A percentile compares a stretch with the other conserved stretches of the same genome.
phyloP scores from a whole-genome alignment of 2,329 filamentous ascomycete genomes.

The Penicillium digitatum region DNA sequence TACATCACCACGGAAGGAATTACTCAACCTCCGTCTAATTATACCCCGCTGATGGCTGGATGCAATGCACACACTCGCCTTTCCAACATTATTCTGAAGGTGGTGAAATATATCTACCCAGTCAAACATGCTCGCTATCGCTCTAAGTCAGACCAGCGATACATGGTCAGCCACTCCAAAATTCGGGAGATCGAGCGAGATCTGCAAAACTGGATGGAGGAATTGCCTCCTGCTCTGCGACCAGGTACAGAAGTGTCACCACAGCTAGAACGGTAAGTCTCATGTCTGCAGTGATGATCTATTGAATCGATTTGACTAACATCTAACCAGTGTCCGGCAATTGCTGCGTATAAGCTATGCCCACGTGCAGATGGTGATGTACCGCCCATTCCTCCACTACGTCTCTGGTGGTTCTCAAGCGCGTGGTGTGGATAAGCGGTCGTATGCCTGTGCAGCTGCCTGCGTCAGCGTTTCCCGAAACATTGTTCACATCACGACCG shows the following conservation, averaged over 20 bases:
- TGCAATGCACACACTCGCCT: conserved; percentile 59
- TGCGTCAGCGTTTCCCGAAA: conserved; percentile 64
- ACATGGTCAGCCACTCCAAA: conserved; percentile 60
- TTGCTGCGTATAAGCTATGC: conserved; percentile 61
- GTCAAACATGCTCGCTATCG: conserved; percentile 50
- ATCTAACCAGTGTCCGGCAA: conserved; percentile 47
- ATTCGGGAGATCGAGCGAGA: conserved; percentile 63
- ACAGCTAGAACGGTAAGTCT: conserved; percentile 67
- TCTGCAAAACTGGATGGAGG: conserved; percentile 60
- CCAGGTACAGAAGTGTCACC: conserved; percentile 72
- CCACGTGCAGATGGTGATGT: conserved; percentile 62
- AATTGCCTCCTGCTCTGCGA: conserved; percentile 69
- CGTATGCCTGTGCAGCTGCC: conserved; percentile 62
- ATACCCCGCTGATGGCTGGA: conserved; percentile 55
- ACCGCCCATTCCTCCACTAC: conserved; percentile 63
- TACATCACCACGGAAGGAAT: conserved; percentile 47
- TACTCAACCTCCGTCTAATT: conserved; percentile 52
- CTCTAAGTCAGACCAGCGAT: conserved; percentile 50
- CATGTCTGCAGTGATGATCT: conserved; percentile 1
- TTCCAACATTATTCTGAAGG: conserved; percentile 56
- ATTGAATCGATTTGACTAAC: conserved; percentile 2
- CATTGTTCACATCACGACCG: conserved; percentile 61
- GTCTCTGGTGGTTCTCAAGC: conserved; percentile 51
- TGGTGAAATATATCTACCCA: conserved; percentile 62
- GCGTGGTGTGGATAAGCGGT: conserved; percentile 56